Evolutionary conservation across 352 stramenopile genomes (phyloP), one percentile per base, ranked within the genome.

Genomic region (Peronospora belbahrii): DNA sequence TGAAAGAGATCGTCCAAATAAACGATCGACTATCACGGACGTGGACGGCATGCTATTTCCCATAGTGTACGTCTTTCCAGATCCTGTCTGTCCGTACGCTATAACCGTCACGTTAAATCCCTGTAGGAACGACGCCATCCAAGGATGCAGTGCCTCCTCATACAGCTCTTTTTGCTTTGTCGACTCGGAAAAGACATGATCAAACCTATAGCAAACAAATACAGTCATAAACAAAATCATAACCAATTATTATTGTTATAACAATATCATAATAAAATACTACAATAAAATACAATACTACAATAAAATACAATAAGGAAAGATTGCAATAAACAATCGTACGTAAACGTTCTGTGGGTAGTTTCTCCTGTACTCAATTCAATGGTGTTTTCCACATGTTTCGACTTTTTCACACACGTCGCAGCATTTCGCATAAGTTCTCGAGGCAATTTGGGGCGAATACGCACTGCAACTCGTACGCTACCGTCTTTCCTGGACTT

Each of bases 61-160:
- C 73, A 94, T 90, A 0, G 83, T 92, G 46, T 83, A 80, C 6
- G 83, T 91, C 50, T 94, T 94, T 24, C 83, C 83, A 0, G 80
- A 88, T 0, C 80, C 83, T 5, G 83, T 94, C 38, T 94, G 83
- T 9, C 83, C 83, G 33, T 94, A 94, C 2, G 79, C 83, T 13
- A 94, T 84, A 9, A 94, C 76, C 1, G 83, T 94, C 23, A 89
- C 82, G 40, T 94, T 94, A 57, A 91, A 94, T n/a, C 83, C 83
- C 64, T 92, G 80, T 6, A 94, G 46, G 46, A 94, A 94, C 7
- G 79, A 83, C 18, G 79, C 62, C 61, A 94, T 75, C 51, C 81
- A 72, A n/a, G 83, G 80, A 46, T 86, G 53, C 33, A 94, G 52
- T 14, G 74, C 75, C 44, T 84, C 58, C 11, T 81, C 60, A 23